Conservation (phyloP, 2,329 filamentous ascomycete species). For the Xylaria polymorpha region DNA sequence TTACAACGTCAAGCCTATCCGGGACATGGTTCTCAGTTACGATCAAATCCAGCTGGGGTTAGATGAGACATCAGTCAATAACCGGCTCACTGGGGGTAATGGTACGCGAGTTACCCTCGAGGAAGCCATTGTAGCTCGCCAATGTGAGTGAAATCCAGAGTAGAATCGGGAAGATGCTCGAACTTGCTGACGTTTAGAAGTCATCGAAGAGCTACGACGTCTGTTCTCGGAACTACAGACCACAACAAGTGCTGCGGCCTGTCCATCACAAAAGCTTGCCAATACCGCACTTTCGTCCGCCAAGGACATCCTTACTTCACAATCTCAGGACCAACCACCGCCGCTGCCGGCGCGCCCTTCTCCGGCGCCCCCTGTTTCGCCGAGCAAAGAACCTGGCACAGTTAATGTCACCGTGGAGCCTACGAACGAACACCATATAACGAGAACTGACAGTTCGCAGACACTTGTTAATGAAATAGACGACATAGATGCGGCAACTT, state of each 20-base stretch:
- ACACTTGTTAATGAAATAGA: slow-evolving; percentile 62
- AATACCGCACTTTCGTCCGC: slow-evolving; percentile 78
- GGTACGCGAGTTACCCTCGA: slow-evolving; percentile 62
- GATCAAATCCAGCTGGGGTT: slow-evolving; percentile 76
- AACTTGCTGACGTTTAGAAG: slow-evolving; percentile 56
- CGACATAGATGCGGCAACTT: slow-evolving; percentile 51
- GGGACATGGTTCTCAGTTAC: slow-evolving; percentile 82
- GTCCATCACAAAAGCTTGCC: slow-evolving; percentile 80
- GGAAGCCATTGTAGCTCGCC: slow-evolving; percentile 74
- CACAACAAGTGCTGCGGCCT: slow-evolving; percentile 70
- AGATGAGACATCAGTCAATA: slow-evolving; percentile 69
- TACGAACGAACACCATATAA: slow-evolving; percentile 54
- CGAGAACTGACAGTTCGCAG: slow-evolving; percentile 63
- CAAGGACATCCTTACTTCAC: slow-evolving; percentile 48
- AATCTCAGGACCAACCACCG: slow-evolving; percentile 53
- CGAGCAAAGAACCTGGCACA: slow-evolving; percentile 52
- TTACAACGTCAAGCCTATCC: slow-evolving; percentile 85
- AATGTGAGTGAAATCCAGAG: slow-evolving; percentile 69
- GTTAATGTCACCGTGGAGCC: slow-evolving; percentile 51
- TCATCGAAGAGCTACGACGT: slow-evolving; percentile 76
- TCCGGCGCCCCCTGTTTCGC: slow-evolving; percentile 51
- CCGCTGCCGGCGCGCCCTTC: slow-evolving; percentile 63
- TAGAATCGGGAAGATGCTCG: neutral
- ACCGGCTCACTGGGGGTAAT: slow-evolving; percentile 79
- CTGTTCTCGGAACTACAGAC: slow-evolving; percentile 78